phyloP scores from a whole-genome alignment of 768 basidiomycete species.

The Tulasnella sp. region DNA sequence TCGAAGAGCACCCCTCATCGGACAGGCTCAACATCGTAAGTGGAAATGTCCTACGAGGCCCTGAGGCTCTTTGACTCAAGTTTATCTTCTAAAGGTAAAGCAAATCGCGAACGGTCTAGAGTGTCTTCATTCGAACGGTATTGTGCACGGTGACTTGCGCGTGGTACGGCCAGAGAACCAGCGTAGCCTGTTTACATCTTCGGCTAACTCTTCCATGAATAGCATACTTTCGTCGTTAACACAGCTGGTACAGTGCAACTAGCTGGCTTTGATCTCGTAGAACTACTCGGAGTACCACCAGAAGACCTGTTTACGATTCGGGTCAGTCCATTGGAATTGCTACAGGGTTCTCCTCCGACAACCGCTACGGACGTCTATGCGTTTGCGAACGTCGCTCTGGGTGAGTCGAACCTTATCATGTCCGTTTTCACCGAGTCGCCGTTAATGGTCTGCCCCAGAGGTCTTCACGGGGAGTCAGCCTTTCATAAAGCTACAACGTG shows the following conservation, averaged over 20 bases:
- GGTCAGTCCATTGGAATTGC: neutral
- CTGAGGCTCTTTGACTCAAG: neutral
- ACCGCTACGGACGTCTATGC: neutral
- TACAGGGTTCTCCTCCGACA: neutral
- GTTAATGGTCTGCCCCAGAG: neutral
- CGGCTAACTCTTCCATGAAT: neutral
- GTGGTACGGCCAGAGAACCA: neutral
- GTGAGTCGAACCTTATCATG: neutral
- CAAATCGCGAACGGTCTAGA: neutral
- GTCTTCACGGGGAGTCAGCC: neutral
- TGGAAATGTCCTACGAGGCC: neutral
- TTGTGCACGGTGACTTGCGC: neutral
- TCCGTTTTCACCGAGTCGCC: neutral
- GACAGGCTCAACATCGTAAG: neutral
- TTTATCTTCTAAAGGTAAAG: neutral
- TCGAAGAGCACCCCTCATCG: neutral
- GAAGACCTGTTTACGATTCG: slow-evolving; percentile 8
- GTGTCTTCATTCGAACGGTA: neutral
- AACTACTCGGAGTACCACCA: neutral
- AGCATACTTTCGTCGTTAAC: neutral
- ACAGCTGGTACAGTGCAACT: neutral
- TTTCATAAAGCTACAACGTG: neutral
- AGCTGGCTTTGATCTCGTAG: neutral
- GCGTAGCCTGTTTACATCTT: neutral
- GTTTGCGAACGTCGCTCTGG: neutral